These are phyloP conservation scores for Cladosporium sp. DNA, from an alignment of 2,329 filamentous ascomycete genomes.

Conservation along the genomic window DNA sequence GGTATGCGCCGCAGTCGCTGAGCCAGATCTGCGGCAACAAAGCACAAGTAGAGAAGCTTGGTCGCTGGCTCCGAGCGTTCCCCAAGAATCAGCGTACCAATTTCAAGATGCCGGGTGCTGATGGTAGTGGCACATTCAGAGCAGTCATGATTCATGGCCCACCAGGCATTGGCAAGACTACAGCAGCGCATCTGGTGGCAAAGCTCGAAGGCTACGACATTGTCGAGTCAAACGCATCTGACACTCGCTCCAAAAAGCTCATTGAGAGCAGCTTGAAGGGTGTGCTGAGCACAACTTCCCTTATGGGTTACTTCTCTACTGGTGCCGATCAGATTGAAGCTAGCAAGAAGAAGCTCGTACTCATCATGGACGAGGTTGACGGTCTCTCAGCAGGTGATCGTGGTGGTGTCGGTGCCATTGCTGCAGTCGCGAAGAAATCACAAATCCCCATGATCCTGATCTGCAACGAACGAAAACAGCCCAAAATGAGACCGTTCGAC, in stretches of 20 bases:
- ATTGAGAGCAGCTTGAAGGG: constrained; percentile 86
- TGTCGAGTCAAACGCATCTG: constrained; percentile 92
- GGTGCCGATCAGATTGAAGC: constrained; percentile 76
- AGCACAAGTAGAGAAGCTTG: constrained; percentile 79
- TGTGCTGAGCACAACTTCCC: constrained; percentile 87
- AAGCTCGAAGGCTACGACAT: constrained; percentile 92
- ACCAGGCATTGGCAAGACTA: constrained; percentile 96
- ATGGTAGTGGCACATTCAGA: constrained; percentile 77
- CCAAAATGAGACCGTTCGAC: constrained; percentile 99
- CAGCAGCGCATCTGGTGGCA: constrained; percentile 88
- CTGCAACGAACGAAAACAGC: constrained; percentile 88
- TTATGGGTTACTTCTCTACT: constrained; percentile 84
- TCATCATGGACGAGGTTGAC: constrained; percentile 99
- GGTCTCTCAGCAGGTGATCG: constrained; percentile 98
- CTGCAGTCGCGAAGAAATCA: constrained; percentile 92
- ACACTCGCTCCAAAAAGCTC: constrained; percentile 91
- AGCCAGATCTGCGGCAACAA: constrained; percentile 97
- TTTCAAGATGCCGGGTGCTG: constrained; percentile 78
- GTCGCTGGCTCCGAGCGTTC: constrained; percentile 82
- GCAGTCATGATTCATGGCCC: constrained; percentile 95
- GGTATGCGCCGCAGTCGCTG: constrained; percentile 83
- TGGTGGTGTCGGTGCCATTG: constrained; percentile 89
- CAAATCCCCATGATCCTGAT: constrained; percentile 94
- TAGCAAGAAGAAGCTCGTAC: constrained; percentile 84
- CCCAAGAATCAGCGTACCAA: constrained; percentile 70